These are phyloP conservation scores for Eragrostis curvula DNA, from an alignment of 176 grass and related monocot genomes.

Conservation along the genomic window DNA sequence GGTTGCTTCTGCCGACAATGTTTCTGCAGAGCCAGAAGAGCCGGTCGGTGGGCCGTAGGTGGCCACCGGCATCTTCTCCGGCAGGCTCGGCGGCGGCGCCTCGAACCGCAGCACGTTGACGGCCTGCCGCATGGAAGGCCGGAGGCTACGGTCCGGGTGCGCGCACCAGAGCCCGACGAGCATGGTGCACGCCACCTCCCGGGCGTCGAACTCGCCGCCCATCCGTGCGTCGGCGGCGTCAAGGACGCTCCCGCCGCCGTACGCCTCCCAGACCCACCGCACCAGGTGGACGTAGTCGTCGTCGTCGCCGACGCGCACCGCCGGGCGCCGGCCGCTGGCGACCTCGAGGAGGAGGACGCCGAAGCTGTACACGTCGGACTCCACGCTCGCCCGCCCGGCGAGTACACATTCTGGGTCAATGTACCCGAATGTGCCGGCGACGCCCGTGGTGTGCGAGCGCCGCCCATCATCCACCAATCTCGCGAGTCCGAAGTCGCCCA, in stretches of 20 bases:
- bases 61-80: slow-evolving; percentile 16
- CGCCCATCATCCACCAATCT: not conserved
- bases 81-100: not conserved
- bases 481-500: not conserved
- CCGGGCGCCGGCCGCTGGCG: not conserved
- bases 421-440: slow-evolving; percentile 22
- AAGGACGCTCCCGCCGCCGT: not conserved
- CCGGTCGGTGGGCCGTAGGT: not conserved
- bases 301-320: accelerated
- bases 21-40: not conserved
- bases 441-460: not conserved
- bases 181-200: slow-evolving; percentile 37
- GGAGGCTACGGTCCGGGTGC: slow-evolving; percentile 7
- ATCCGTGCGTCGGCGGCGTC: slow-evolving; percentile 28
- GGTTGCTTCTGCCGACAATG: not conserved
- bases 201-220: not conserved
- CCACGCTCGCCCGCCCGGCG: not conserved
- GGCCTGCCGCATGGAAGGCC: slow-evolving; percentile 36
- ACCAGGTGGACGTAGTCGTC: not conserved
- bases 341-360: slow-evolving; percentile 55
- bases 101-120: slow-evolving; percentile 36
- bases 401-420: not conserved
- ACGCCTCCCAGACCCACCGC: slow-evolving; percentile 24
- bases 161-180: slow-evolving; percentile 46
- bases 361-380: slow-evolving; percentile 47